Conservation (phyloP, 805 yeast species). For the Kodamaea kakaduensis region DNA sequence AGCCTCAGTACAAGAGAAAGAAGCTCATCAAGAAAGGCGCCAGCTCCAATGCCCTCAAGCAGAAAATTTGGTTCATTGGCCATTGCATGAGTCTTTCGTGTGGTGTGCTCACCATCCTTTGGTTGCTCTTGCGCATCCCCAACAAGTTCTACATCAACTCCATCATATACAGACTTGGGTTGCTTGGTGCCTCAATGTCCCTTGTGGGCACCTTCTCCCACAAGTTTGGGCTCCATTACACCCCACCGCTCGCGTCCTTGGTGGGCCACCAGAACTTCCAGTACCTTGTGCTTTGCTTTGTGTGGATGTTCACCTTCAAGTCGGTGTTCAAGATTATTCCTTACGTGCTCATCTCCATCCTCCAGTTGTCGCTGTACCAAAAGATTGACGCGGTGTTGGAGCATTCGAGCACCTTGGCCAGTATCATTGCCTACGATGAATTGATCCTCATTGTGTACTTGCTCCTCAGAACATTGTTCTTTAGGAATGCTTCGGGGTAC, state of each 20-base stretch:
- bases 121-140: conserved; percentile 39
- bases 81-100: conserved; percentile 44
- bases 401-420: conserved; percentile 36
- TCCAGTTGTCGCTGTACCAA: conserved; percentile 48
- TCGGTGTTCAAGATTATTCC: conserved; percentile 67
- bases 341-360: conserved; percentile 48
- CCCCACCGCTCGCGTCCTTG: conserved; percentile 61
- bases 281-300: conserved; percentile 47
- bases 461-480: conserved; percentile 52
- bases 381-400: conserved; percentile 40
- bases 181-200: conserved; percentile 54
- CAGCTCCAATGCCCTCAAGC: conserved; percentile 38
- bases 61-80: conserved; percentile 54
- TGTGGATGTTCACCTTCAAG: conserved; percentile 63
- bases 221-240: conserved; percentile 52
- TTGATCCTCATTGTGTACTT: conserved; percentile 50
- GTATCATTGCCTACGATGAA: conserved; percentile 58
- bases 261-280: conserved; percentile 77
- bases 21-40: conserved; percentile 29
- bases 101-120: conserved; percentile 37
- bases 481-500: conserved; percentile 68
- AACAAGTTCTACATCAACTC: conserved; percentile 42
- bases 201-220: conserved; percentile 52
- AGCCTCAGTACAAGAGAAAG: conserved; percentile 14
- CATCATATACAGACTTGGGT: conserved; percentile 50